Evolutionary conservation across 2,329 filamentous ascomycete genomes (phyloP).

Genomic region (Aureobasidium sp.): DNA sequence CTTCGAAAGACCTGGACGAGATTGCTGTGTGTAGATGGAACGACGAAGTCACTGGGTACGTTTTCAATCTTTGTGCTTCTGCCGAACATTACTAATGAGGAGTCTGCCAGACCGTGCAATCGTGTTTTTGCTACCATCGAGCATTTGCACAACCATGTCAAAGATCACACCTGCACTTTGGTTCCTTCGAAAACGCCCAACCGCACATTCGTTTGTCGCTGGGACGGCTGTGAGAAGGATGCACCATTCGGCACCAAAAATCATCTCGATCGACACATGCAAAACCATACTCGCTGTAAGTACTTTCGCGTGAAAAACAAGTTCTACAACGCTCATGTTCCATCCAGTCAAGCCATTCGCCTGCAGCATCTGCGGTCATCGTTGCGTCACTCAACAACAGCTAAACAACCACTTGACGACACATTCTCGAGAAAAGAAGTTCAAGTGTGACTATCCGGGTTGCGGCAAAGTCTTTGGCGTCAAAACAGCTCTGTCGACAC

Average conservation of each 20-base stretch:
- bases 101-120: slow-evolving; percentile 10
- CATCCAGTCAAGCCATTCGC: slow-evolving; percentile 29
- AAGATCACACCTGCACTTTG: slow-evolving; percentile 37
- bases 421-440: slow-evolving; percentile 58
- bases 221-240: slow-evolving; percentile 47
- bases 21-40: slow-evolving; percentile 3
- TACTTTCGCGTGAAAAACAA: neutral
- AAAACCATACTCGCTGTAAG: slow-evolving; percentile 49
- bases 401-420: slow-evolving; percentile 59
- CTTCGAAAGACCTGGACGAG: neutral
- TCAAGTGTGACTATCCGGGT: slow-evolving; percentile 39
- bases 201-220: slow-evolving; percentile 45
- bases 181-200: slow-evolving; percentile 34
- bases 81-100: neutral
- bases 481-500: slow-evolving; percentile 59
- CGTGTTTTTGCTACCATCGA: slow-evolving; percentile 36
- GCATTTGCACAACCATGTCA: slow-evolving; percentile 48
- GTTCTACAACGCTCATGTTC: neutral
- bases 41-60: slow-evolving; percentile 5
- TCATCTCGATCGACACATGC: slow-evolving; percentile 57
- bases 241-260: slow-evolving; percentile 50
- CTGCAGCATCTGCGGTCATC: slow-evolving; percentile 28
- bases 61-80: neutral
- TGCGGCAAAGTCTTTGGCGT: slow-evolving; percentile 56
- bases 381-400: slow-evolving; percentile 59